Conservation (phyloP, 2,329 filamentous ascomycete genomes). For the Aureobasidium sp. region DNA sequence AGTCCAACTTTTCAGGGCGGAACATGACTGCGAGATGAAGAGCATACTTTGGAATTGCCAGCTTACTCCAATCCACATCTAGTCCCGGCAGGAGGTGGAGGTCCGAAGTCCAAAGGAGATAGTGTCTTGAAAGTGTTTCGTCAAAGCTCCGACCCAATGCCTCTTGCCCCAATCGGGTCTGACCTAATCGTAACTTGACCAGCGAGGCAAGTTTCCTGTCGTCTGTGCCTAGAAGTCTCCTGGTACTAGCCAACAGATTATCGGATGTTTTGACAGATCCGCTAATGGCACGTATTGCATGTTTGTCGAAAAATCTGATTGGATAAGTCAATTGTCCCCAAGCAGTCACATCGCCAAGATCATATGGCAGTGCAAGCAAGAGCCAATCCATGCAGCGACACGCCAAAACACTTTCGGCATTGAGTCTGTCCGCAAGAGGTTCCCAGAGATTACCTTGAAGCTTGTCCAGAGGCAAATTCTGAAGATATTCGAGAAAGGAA, state of each 20-base stretch:
- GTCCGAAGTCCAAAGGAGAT: not conserved
- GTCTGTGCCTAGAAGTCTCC: not conserved
- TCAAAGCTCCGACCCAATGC: not conserved
- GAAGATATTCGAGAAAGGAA: not conserved
- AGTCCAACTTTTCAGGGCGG: not conserved
- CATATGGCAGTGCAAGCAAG: not conserved
- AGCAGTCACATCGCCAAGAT: not conserved
- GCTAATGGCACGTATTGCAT: not conserved
- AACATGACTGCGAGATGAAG: not conserved
- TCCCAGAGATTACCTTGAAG: too few species aligned
- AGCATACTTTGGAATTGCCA: not conserved
- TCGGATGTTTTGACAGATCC: fast-evolving
- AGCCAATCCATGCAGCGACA: not conserved
- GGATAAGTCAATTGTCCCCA: not conserved
- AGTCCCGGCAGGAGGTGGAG: not conserved
- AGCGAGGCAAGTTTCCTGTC: not conserved
- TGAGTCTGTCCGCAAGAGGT: too few species aligned
- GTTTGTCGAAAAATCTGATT: not conserved
- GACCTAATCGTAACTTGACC: not conserved
- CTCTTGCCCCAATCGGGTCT: not conserved
- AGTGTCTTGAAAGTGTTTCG: not conserved
- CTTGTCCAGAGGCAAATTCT: not conserved
- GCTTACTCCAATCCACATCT: not conserved
- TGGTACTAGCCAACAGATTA: not conserved
- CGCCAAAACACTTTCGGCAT: not conserved